phyloP scores from a whole-genome alignment of 768 basidiomycete species.

The Pulveroboletus ravenelii region DNA sequence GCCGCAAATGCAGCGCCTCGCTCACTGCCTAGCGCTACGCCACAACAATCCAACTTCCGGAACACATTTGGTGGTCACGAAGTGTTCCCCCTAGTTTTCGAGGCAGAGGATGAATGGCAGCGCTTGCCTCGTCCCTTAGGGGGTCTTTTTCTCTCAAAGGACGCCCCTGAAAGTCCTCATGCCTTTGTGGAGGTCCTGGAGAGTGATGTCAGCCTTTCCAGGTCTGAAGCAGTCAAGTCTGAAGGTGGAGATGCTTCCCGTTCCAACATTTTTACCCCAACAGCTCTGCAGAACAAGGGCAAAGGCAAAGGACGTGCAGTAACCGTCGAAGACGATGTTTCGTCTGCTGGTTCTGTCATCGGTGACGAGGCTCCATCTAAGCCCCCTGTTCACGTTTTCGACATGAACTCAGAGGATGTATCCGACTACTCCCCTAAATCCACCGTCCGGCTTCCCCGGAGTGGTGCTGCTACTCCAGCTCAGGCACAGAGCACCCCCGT shows the following conservation, averaged over 20 bases:
- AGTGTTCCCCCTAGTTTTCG: constrained; percentile 42
- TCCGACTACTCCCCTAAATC: constrained; percentile 20
- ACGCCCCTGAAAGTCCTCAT: constrained; percentile 44
- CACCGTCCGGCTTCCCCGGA: constrained; percentile 10
- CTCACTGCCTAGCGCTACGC: constrained; percentile 30
- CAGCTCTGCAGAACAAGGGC: constrained; percentile 37
- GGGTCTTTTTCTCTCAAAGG: constrained; percentile 36
- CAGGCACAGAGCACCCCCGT: constrained; percentile 42
- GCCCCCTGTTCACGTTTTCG: constrained; percentile 57
- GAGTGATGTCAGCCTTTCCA: constrained; percentile 35
- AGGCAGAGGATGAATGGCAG: constrained; percentile 64
- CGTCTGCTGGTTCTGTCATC: constrained; percentile 40
- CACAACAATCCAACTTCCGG: constrained; percentile 40
- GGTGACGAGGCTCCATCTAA: constrained; percentile 45
- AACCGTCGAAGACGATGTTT: constrained; percentile 31
- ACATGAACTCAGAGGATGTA: constrained; percentile 32
- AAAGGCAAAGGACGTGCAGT: constrained; percentile 39
- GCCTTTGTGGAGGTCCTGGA: constrained; percentile 60
- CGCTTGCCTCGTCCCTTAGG: constrained; percentile 41
- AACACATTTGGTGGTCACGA: constrained; percentile 56
- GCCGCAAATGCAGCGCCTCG: constrained; percentile 31
- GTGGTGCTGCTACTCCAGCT: constrained; percentile 27
- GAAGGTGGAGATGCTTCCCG: constrained; percentile 31
- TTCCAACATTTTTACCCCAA: constrained; percentile 18
- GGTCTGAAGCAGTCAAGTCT: constrained; percentile 28